A percentile compares a stretch with the other conserved stretches of the same genome.
Evolutionary conservation across 148 eudicot genomes (phyloP).

Genomic region (Arctostaphylos glauca): DNA sequence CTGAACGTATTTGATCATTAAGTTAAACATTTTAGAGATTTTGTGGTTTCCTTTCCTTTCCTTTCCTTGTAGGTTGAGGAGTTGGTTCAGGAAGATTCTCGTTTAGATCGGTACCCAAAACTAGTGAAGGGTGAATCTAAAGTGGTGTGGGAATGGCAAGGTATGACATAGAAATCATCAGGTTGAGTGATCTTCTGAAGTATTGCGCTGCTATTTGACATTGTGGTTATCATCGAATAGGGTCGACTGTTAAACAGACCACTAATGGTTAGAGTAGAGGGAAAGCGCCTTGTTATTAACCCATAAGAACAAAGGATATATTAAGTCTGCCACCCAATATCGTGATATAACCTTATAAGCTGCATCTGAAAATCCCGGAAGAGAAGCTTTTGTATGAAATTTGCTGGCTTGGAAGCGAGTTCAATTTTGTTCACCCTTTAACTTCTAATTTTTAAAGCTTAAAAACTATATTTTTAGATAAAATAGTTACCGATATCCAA

Average conservation of each 20-base stretch:
- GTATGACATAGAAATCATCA: slow-evolving; percentile 31
- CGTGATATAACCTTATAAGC: background rate
- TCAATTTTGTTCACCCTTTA: no score
- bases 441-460: no score
- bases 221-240: no score
- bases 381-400: background rate
- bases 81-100: slow-evolving; percentile 85
- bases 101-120: slow-evolving; percentile 79
- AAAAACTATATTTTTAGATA: no score
- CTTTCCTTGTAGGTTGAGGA: slow-evolving; percentile 60
- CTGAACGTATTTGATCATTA: background rate
- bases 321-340: background rate
- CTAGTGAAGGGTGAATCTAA: slow-evolving; percentile 92
- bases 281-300: background rate
- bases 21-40: background rate
- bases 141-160: slow-evolving; percentile 99
- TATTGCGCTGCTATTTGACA: slow-evolving; percentile 1
- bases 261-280: no score
- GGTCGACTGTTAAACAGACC: no score
- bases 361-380: background rate
- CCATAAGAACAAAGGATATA: background rate
- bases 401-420: background rate
- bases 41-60: background rate
- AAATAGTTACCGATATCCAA: no score
- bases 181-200: background rate